Percentiles rank a stretch among this genome's conserved stretches.
phyloP scores from a whole-genome alignment of 495 filamentous ascomycete species.

The Podospora anserina region DNA sequence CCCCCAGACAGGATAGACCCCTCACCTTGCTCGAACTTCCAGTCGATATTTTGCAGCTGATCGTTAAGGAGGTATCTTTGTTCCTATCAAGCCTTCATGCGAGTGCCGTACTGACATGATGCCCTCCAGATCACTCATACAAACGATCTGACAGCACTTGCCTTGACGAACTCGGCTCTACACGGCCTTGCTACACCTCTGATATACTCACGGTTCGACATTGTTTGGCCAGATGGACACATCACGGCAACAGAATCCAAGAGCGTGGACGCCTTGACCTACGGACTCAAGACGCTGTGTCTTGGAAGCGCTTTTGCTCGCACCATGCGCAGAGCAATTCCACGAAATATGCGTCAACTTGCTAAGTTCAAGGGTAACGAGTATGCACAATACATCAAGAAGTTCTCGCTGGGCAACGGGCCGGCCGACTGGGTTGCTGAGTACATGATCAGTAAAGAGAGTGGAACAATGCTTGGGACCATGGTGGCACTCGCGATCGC shows the following conservation, averaged over 20 bases:
- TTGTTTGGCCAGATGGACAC: slow-evolving; percentile 82
- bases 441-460: slow-evolving; percentile 83
- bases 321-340: slow-evolving; percentile 34
- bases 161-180: slow-evolving; percentile 79
- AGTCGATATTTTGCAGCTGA: slow-evolving; percentile 79
- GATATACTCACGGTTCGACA: slow-evolving; percentile 92
- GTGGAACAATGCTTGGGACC: slow-evolving; percentile 90
- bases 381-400: slow-evolving; percentile 80
- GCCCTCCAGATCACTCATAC: slow-evolving; percentile 70
- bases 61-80: slow-evolving; percentile 75
- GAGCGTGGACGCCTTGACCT: slow-evolving; percentile 87
- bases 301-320: slow-evolving; percentile 73
- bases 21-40: slow-evolving; percentile 73
- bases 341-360: slow-evolving; percentile 12
- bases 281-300: slow-evolving; percentile 82
- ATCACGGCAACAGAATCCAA: slow-evolving; percentile 61
- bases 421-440: slow-evolving; percentile 79
- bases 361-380: slow-evolving; percentile 55
- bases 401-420: slow-evolving; percentile 89
- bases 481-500: slow-evolving; percentile 81
- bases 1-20: slow-evolving; percentile 33
- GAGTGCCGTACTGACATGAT: not conserved
- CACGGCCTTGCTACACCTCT: slow-evolving; percentile 76
- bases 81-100: not conserved
- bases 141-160: slow-evolving; percentile 81